These are phyloP conservation scores for Monilinia fructigena DNA, from an alignment of 2,329 filamentous ascomycete species.

Conservation along the genomic window DNA sequence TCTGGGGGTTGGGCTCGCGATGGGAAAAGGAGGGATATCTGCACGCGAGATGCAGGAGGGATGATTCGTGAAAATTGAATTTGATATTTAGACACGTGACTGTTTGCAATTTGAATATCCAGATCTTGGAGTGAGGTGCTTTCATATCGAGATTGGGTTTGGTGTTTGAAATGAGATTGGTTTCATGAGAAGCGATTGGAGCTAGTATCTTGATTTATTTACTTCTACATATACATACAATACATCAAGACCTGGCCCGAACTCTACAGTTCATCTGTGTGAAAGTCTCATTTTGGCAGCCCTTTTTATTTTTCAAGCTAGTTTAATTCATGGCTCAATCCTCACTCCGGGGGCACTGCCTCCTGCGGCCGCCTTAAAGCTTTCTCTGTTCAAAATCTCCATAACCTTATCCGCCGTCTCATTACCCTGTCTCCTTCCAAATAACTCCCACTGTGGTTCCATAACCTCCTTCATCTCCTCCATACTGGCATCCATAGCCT, in stretches of 20 bases:
- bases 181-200: neutral
- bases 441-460: constrained; percentile 54
- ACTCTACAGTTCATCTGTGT: constrained; percentile 9
- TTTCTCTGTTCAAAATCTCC: constrained; percentile 55
- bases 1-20: neutral
- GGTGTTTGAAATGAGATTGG: no score
- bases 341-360: constrained; percentile 36
- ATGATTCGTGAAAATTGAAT: constrained; percentile 4
- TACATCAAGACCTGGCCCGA: neutral
- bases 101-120: neutral
- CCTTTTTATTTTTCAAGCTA: neutral
- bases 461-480: constrained; percentile 46
- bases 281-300: neutral
- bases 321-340: constrained; percentile 3
- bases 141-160: neutral
- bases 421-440: constrained; percentile 53
- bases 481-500: constrained; percentile 51
- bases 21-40: neutral
- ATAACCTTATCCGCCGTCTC: constrained; percentile 56
- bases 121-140: neutral
- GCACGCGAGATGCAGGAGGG: constrained; percentile 12
- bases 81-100: constrained; percentile 13
- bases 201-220: constrained; percentile 8
- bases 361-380: constrained; percentile 42
- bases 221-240: constrained; percentile 22